A percentile compares a stretch with the other conserved stretches of the same genome.
These are phyloP conservation scores for Suillus subluteus DNA, from an alignment of 768 basidiomycete species.

Conservation along the genomic window DNA sequence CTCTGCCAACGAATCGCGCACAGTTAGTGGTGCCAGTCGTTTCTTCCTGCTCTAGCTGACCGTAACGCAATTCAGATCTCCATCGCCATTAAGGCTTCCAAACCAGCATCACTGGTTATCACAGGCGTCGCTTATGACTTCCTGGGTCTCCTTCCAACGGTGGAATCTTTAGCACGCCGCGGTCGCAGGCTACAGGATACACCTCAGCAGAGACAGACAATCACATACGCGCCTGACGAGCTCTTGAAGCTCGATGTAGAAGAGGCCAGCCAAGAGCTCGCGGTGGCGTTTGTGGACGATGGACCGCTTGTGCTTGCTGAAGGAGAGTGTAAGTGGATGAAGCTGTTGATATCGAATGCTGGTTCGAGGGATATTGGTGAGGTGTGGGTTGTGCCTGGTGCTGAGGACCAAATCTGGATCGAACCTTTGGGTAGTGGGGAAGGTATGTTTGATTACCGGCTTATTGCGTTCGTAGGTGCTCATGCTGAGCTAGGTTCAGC, in stretches of 20 bases:
- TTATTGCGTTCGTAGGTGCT: neutral
- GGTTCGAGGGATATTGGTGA: conserved; percentile 65
- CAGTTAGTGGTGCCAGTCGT: conserved; percentile 43
- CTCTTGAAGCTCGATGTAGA: conserved; percentile 64
- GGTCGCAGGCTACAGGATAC: conserved; percentile 82
- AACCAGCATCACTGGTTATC: conserved; percentile 56
- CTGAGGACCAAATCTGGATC: conserved; percentile 68
- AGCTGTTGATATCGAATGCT: conserved; percentile 65
- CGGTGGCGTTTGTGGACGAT: conserved; percentile 58
- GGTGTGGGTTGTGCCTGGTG: conserved; percentile 68
- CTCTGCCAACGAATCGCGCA: conserved; percentile 64
- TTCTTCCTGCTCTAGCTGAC: conserved; percentile 7
- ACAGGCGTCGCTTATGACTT: conserved; percentile 68
- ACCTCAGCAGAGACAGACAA: conserved; percentile 63
- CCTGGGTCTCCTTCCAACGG: conserved; percentile 68
- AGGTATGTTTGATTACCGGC: conserved; percentile 20
- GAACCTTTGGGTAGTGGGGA: conserved; percentile 26
- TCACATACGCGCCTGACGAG: conserved; percentile 73
- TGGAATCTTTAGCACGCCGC: conserved; percentile 68
- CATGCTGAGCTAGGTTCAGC: conserved; percentile 17
- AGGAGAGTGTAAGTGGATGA: conserved; percentile 66
- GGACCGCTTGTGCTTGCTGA: conserved; percentile 56
- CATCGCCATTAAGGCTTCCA: conserved; percentile 58
- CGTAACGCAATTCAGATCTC: conserved; percentile 49
- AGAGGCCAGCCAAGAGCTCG: conserved; percentile 65